A percentile compares a stretch with the other conserved stretches of the same genome.
Conservation (phyloP, 176 grass and related monocot genomes). For the Carex cristatella region DNA sequence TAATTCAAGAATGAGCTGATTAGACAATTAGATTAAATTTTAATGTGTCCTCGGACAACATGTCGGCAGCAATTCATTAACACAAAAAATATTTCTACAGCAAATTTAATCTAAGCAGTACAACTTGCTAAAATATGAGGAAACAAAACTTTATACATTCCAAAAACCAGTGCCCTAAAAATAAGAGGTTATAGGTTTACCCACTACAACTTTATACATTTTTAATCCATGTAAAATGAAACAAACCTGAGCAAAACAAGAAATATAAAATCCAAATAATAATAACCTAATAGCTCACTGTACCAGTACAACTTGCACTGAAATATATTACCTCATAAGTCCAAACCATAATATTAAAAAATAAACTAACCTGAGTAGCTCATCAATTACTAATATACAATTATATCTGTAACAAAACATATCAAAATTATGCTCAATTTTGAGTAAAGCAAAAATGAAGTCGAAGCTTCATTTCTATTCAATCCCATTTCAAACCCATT, state of each 20-base stretch:
- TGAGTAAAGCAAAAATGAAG: slow-evolving; percentile 24
- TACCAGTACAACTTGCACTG: not conserved
- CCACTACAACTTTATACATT: too few relatives aligned
- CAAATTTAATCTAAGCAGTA: too few relatives aligned
- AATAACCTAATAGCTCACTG: not conserved
- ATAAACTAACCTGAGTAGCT: slow-evolving; percentile 16
- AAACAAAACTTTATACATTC: not conserved
- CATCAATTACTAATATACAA: not conserved
- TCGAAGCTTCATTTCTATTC: slow-evolving; percentile 39
- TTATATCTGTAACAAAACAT: not conserved
- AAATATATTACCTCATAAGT: not conserved
- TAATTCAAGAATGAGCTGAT: too few relatives aligned
- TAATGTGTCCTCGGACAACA: too few relatives aligned
- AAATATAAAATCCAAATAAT: not conserved
- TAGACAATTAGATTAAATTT: too few relatives aligned
- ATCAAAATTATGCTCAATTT: slow-evolving; percentile 37
- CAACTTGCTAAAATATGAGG: too few relatives aligned
- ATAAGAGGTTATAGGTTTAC: not conserved
- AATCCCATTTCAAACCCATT: slow-evolving; percentile 56
- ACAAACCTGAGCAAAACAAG: not conserved
- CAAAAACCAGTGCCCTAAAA: too few relatives aligned
- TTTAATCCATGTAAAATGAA: not conserved
- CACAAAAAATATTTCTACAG: too few relatives aligned
- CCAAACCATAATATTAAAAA: not conserved
- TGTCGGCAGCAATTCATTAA: too few relatives aligned